Conservation (phyloP, 1,139 yeast species). For the Debaryomyces subglobosus region DNA sequence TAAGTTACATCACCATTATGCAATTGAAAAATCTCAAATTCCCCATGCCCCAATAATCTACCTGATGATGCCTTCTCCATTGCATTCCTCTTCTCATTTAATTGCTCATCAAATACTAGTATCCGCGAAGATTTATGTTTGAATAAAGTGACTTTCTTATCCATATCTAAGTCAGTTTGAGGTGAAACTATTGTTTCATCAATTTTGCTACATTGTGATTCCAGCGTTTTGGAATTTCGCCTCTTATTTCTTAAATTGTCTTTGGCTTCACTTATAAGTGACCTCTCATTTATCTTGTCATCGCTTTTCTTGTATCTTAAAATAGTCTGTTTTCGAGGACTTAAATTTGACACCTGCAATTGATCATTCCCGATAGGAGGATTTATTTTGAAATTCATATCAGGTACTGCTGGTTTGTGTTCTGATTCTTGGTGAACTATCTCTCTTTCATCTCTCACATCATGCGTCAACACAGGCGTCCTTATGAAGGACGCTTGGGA, state of each 20-base stretch:
- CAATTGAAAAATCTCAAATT: constrained; percentile 63
- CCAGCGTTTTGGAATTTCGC: background rate
- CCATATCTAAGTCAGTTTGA: constrained; percentile 24
- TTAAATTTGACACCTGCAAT: constrained; percentile 16
- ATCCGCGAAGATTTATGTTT: constrained; percentile 41
- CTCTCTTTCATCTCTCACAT: background rate
- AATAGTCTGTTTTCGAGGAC: constrained; percentile 46
- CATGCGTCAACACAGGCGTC: background rate
- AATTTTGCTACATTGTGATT: background rate
- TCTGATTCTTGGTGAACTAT: background rate
- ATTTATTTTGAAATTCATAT: background rate
- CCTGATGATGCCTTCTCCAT: constrained; percentile 34
- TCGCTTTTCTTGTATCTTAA: constrained; percentile 42
- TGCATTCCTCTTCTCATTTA: constrained; percentile 19
- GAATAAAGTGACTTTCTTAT: constrained; percentile 44
- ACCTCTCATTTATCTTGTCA: constrained; percentile 25
- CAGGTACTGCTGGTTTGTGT: background rate
- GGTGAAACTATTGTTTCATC: constrained; percentile 1
- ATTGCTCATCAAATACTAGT: constrained; percentile 46
- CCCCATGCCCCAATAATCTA: constrained; percentile 61
- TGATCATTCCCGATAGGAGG: background rate
- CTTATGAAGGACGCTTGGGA: background rate
- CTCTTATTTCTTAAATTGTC: constrained; percentile 26
- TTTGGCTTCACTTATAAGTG: constrained; percentile 31
- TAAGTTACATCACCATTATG: constrained; percentile 67